phyloP scores from a whole-genome alignment of 768 basidiomycete species.

The Infundibulicybe gibba region DNA sequence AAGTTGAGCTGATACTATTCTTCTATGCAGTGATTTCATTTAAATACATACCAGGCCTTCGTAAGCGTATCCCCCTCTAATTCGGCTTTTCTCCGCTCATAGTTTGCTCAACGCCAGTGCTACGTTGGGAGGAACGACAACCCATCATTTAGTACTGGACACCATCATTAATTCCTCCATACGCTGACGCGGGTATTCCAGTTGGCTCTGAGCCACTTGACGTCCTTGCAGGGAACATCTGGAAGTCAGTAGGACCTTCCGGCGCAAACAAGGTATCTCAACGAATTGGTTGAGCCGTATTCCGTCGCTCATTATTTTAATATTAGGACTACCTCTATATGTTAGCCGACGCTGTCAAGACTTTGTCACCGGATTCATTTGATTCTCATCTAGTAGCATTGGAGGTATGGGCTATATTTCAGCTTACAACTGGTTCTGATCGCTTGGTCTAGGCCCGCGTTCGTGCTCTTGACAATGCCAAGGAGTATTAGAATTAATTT shows the following conservation, averaged over 20 bases:
- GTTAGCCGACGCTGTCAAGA: slow-evolving; percentile 68
- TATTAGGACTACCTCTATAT: slow-evolving; percentile 82
- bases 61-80: slow-evolving; percentile 27
- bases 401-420: slow-evolving; percentile 42
- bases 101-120: slow-evolving; percentile 40
- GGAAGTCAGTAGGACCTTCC: slow-evolving; percentile 77
- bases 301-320: background rate
- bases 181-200: slow-evolving; percentile 21
- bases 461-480: no score
- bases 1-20: slow-evolving; percentile 10
- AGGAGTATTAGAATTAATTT: no score
- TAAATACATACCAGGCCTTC: slow-evolving; percentile 38
- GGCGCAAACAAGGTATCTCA: slow-evolving; percentile 74
- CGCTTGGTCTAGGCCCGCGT: no score
- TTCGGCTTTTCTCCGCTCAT: background rate
- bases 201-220: slow-evolving; percentile 85
- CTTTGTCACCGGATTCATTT: slow-evolving; percentile 67
- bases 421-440: no score
- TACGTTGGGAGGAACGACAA: slow-evolving; percentile 89
- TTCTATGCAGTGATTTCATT: slow-evolving; percentile 6
- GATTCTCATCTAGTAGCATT: slow-evolving; percentile 77
- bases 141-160: slow-evolving; percentile 71
- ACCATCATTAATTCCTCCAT: background rate
- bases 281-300: background rate
- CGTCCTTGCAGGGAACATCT: slow-evolving; percentile 63